Evolutionary conservation across 805 yeast species (phyloP).

Genomic region (Candida sonorensis): DNA sequence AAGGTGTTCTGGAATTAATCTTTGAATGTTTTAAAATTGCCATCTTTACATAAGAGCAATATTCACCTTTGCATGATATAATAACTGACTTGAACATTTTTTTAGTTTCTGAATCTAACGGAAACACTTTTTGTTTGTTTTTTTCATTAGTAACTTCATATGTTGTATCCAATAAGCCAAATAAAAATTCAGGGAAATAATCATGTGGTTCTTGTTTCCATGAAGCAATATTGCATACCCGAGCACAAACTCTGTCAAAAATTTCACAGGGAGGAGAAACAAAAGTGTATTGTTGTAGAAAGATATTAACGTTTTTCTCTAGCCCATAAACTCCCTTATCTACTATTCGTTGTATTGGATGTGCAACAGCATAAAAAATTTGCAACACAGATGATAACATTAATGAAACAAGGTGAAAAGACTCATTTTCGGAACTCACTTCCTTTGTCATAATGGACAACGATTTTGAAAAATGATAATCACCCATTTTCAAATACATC

Average conservation of each 20-base stretch:
- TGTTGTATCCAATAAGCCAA: slow-evolving; percentile 13
- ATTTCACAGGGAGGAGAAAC: slow-evolving; percentile 5
- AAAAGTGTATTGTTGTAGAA: slow-evolving; percentile 13
- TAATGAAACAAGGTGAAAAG: slow-evolving; percentile 8
- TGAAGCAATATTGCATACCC: too few relatives aligned
- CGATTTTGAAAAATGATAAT: slow-evolving; percentile 17
- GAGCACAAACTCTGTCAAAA: too few relatives aligned
- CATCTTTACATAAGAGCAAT: slow-evolving; percentile 15
- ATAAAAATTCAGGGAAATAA: slow-evolving; percentile 19
- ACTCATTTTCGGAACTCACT: slow-evolving; percentile 10
- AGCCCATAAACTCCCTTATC: slow-evolving; percentile 14
- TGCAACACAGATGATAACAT: slow-evolving; percentile 16
- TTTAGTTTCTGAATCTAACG: slow-evolving; percentile 6
- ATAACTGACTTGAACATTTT: slow-evolving; percentile 6
- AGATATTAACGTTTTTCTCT: slow-evolving; percentile 13
- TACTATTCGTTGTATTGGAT: slow-evolving; percentile 13
- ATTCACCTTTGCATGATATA: slow-evolving; percentile 17
- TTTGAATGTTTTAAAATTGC: too few relatives aligned
- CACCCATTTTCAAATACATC: slow-evolving; percentile 15
- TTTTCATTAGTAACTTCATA: slow-evolving; percentile 5
- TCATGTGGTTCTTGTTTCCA: slow-evolving; percentile 11
- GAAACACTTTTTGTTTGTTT: slow-evolving; percentile 3
- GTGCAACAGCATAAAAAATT: slow-evolving; percentile 14
- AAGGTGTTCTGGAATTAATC: too few relatives aligned
- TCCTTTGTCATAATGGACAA: slow-evolving; percentile 14